Conservation (phyloP, 331 rosid species). For the Acacia concinna region DNA sequence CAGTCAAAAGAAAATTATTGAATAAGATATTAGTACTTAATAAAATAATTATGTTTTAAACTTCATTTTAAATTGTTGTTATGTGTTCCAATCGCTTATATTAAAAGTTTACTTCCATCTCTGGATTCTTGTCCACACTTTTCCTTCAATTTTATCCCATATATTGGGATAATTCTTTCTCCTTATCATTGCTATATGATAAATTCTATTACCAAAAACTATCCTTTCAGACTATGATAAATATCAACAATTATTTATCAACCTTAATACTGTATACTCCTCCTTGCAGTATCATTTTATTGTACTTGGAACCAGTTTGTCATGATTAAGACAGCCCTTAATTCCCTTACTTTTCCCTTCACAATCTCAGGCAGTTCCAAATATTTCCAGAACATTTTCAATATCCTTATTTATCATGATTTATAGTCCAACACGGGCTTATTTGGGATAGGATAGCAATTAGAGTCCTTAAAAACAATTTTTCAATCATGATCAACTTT, state of each 20-base stretch:
- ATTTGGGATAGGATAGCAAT: too few relatives aligned
- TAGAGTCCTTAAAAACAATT: too few relatives aligned
- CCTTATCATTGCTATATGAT: background rate
- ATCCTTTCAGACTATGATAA: background rate
- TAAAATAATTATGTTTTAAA: background rate
- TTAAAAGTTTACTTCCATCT: too few relatives aligned
- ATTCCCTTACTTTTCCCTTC: background rate
- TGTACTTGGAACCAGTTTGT: background rate
- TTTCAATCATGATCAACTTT: too few relatives aligned
- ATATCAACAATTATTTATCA: background rate
- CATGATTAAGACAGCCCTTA: background rate
- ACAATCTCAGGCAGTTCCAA: background rate
- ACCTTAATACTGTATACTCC: background rate
- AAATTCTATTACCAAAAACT: background rate
- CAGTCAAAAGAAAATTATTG: background rate
- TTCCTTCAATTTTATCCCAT: background rate
- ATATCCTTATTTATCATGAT: too few relatives aligned
- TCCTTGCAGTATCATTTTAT: background rate
- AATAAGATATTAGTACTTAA: background rate
- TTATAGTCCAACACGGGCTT: too few relatives aligned
- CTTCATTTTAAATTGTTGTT: background rate
- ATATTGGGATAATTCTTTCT: background rate
- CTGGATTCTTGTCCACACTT: background rate
- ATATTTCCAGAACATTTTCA: too few relatives aligned
- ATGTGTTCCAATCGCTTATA: too few relatives aligned